Evolutionary conservation across 768 basidiomycete species (phyloP).

Genomic region (Mrakia hoshinonis): DNA sequence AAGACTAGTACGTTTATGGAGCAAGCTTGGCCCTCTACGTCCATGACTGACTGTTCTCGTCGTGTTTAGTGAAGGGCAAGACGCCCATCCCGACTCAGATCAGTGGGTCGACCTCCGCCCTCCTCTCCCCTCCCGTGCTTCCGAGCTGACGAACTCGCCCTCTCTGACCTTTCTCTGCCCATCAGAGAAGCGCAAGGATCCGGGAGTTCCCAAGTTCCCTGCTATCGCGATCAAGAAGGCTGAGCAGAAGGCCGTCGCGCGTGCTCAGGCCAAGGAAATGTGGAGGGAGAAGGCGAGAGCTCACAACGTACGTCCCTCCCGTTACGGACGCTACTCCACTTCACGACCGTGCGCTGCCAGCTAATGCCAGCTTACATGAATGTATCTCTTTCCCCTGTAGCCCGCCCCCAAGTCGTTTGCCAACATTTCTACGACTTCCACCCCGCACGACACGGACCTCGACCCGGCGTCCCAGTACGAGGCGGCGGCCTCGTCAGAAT

Average conservation of each 20-base stretch:
- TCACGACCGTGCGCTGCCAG: background rate
- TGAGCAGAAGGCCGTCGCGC: constrained; percentile 42
- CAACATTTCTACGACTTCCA: constrained; percentile 21
- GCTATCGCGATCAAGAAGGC: constrained; percentile 52
- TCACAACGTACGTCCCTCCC: constrained; percentile 1
- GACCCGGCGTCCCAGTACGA: constrained; percentile 11
- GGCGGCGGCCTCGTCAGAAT: background rate
- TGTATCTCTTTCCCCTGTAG: constrained; percentile 19
- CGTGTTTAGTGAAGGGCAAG: too few relatives aligned
- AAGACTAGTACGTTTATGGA: too few relatives aligned
- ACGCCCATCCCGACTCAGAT: too few relatives aligned
- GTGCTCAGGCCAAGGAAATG: constrained; percentile 23
- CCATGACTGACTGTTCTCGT: too few relatives aligned
- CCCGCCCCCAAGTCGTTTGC: constrained; percentile 23
- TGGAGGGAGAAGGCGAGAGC: constrained; percentile 24
- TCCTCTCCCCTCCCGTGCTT: too few relatives aligned
- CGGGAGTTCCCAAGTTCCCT: constrained; percentile 75
- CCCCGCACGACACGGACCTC: constrained; percentile 22
- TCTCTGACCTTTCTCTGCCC: background rate
- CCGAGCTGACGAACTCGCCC: background rate
- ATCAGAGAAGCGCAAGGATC: constrained; percentile 76
- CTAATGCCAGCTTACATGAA: constrained; percentile 27
- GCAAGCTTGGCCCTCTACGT: too few relatives aligned
- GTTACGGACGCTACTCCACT: too few relatives aligned
- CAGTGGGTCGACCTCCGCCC: too few relatives aligned